Evolutionary conservation across 2,329 filamentous ascomycete species (phyloP).

Genomic region (Talaromyces sp.): DNA sequence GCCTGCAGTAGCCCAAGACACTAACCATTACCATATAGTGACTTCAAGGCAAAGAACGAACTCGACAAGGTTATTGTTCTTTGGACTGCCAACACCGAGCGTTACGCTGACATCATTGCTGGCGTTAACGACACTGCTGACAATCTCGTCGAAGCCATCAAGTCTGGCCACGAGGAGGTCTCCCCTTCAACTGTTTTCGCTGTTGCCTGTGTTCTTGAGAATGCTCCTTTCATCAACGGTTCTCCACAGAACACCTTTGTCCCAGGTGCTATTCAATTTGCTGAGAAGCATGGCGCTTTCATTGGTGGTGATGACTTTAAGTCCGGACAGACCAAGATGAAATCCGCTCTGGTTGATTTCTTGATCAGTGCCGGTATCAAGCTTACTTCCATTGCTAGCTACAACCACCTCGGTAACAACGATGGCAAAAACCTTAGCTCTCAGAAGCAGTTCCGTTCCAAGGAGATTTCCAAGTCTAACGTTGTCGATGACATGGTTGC

Average conservation of each 20-base stretch:
- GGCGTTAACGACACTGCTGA: constrained; percentile 97
- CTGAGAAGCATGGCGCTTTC: constrained; percentile 81
- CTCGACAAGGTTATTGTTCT: constrained; percentile 96
- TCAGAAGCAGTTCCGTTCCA: constrained; percentile 97
- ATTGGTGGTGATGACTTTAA: constrained; percentile 99
- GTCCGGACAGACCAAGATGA: constrained; percentile 99
- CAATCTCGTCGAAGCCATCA: constrained; percentile 84
- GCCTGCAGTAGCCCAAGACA: neutral
- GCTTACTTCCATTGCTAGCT: constrained; percentile 95
- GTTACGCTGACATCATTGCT: constrained; percentile 80
- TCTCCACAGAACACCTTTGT: constrained; percentile 99
- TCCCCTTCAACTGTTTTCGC: constrained; percentile 94
- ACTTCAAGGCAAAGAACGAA: constrained; percentile 81
- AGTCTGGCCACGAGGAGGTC: constrained; percentile 83
- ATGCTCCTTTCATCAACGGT: constrained; percentile 94
- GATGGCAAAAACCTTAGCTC: constrained; percentile 98
- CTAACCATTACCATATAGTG: constrained; percentile 44
- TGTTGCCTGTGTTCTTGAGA: constrained; percentile 87
- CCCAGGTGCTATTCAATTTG: constrained; percentile 83
- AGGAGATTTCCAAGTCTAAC: constrained; percentile 99
- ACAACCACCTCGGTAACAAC: constrained; percentile 99
- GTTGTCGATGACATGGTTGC: constrained; percentile 99
- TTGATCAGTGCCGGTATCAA: constrained; percentile 98
- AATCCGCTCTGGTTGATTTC: constrained; percentile 97
- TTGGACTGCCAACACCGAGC: constrained; percentile 99